Conservation (phyloP, 805 yeast genomes). For the Lipomyces lipofer region DNA sequence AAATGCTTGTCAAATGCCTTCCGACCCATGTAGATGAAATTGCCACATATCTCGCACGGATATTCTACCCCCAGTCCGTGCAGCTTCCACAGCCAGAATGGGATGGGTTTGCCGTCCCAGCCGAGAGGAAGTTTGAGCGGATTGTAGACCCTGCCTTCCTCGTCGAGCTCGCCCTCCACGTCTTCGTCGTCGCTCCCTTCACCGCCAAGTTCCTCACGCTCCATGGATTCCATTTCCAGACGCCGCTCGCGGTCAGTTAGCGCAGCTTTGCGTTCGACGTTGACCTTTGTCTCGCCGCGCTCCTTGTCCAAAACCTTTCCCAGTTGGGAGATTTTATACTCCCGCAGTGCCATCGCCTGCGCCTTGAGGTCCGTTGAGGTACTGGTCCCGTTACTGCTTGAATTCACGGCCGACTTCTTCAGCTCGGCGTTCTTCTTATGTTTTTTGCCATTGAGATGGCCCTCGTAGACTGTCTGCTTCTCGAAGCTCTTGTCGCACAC, state of each 20-base stretch:
- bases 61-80: slow-evolving; percentile 78
- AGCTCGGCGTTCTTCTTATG: slow-evolving; percentile 56
- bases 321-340: slow-evolving; percentile 45
- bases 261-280: slow-evolving; percentile 64
- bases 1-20: slow-evolving; percentile 74
- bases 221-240: slow-evolving; percentile 52
- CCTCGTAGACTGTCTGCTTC: slow-evolving; percentile 62
- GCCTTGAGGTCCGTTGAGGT: slow-evolving; percentile 15
- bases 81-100: slow-evolving; percentile 87
- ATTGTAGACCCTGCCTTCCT: slow-evolving; percentile 41
- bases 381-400: neutral
- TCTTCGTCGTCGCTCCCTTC: slow-evolving; percentile 30
- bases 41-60: slow-evolving; percentile 85
- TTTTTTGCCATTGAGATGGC: slow-evolving; percentile 72
- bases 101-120: slow-evolving; percentile 88
- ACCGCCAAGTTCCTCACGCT: slow-evolving; percentile 36
- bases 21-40: slow-evolving; percentile 70
- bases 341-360: slow-evolving; percentile 39
- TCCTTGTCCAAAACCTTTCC: slow-evolving; percentile 44
- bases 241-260: slow-evolving; percentile 70
- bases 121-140: slow-evolving; percentile 74
- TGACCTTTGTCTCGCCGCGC: slow-evolving; percentile 54
- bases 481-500: slow-evolving; percentile 66
- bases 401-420: slow-evolving; percentile 12
- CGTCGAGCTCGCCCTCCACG: slow-evolving; percentile 39